Evolutionary conservation across 2,329 filamentous ascomycete species (phyloP), one percentile per base, ranked within the genome.

Genomic region (Bipolaris victoriae): DNA sequence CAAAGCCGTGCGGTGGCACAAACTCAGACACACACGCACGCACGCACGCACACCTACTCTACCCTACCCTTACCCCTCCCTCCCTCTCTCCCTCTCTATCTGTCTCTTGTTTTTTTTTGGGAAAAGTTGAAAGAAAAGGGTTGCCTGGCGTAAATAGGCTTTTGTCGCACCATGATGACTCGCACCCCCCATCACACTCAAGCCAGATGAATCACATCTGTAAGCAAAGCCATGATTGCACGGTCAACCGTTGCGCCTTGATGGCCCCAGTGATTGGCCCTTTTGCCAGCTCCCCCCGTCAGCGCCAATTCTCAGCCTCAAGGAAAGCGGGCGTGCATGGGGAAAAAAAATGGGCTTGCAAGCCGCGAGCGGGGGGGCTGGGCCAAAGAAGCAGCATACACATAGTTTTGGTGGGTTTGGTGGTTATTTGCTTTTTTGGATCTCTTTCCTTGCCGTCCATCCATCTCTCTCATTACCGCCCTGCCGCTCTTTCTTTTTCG

Each of bases 151-250:
- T 11, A 10, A 20, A 9, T 20, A 15, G 11, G 51, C 58, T 49
- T 49, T 46, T 49, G 50, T 60, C 37, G 40, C 41, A 54, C 35
- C 57, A 52, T 56, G 61, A 52, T 60, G 61, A 60, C 59, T 60
- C 50, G 56, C 29, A 49, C 11, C 11, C 11, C 44, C 39, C 47
- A 52, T 62, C 57, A 60, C 57, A 57, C 49, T 57, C 26, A 45
- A 56, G 31, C 43, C 22, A 37, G 18, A 39, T 51, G 53, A 44
- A 53, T 55, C 54, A 57, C 54, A 57, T 46, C 26, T 29, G 26
- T 29, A 29, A 29, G 26, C 26, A 16, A 16, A 16, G 16, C 16
- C 16, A 16, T 16, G 16, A 16, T 16, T 16, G 16, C 16, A 16
- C 16, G 16, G 16, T 16, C 16, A 16, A 29, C 26, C n/a, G 35